Percentiles rank a stretch among this genome's conserved stretches.
These are phyloP conservation scores for Dacryopinax spathularia DNA, from an alignment of 768 basidiomycete species.

Conservation along the genomic window DNA sequence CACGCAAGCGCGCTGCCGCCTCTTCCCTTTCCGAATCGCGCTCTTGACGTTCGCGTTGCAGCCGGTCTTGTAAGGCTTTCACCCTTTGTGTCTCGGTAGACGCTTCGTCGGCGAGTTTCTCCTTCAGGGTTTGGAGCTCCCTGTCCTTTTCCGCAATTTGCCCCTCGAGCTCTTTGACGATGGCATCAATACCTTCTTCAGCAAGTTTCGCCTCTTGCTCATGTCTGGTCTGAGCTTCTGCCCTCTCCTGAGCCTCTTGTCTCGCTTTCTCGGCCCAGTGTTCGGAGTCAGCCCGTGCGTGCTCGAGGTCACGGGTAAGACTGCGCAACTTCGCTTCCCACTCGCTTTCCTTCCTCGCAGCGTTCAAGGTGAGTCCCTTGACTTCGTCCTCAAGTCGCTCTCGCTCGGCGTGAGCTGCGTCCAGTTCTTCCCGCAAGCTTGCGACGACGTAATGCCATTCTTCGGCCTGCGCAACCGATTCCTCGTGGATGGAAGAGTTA, in stretches of 20 bases:
- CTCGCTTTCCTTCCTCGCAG: neutral
- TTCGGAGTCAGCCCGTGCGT: neutral
- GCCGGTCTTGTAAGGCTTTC: neutral
- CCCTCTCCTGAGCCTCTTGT: neutral
- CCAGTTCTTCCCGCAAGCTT: constrained; percentile 9
- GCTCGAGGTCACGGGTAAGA: neutral
- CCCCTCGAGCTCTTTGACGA: neutral
- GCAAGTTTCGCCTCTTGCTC: neutral
- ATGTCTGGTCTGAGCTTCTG: neutral
- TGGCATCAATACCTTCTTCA: neutral
- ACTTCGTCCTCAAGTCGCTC: constrained; percentile 17
- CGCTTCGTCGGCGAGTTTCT: neutral
- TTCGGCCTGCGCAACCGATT: neutral
- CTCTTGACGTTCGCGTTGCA: neutral
- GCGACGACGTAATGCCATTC: neutral
- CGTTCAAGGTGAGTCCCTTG: constrained; percentile 22
- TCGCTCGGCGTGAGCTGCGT: constrained; percentile 15
- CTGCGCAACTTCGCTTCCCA: neutral
- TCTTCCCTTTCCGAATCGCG: neutral
- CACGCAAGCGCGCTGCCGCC: neutral
- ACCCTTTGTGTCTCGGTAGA: neutral
- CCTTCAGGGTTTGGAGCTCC: neutral
- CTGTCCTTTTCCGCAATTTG: neutral
- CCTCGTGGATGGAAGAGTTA: neutral
- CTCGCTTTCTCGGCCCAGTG: neutral